Evolutionary conservation across 2,329 filamentous ascomycete species (phyloP), one percentile per base, ranked within the genome.

Genomic region (Huntiella savannae): DNA sequence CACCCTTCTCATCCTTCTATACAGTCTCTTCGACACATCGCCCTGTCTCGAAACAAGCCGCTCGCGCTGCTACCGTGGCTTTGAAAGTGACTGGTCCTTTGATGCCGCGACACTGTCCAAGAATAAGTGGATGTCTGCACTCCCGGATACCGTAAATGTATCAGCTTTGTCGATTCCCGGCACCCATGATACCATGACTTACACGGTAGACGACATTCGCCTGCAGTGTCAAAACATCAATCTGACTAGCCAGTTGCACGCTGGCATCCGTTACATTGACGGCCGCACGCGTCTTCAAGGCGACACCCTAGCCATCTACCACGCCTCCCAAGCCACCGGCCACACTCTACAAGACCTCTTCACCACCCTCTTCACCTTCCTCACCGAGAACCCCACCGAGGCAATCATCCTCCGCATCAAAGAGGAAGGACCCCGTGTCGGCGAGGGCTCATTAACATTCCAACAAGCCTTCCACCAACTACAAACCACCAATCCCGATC

Each of bases 171-270:
- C 66, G 40, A 63, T 71, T 49, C 69, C 68, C 0, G 69, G 69
- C 28, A 70, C 68, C 1, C 68, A 71, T 57, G 68, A 71, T 54
- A 70, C 68, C 17, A 64, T 71, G 63, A 70, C 69, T 13, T 67
- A 64, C 51, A 54, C 57, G 39, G 57, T 67, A 47, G 52, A 55
- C 38, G 57, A 60, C 48, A 41, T 52, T 19, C 47, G 50, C 6
- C 60, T 64, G 43, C 62, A 67, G 54, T 70, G 67, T 54, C 69
- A 72, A 56, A 69, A 68, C 53, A 59, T 59, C 52, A 61, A 62
- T 51, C 59, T 72, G 16, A 52, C 49, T 11, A 58, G 57, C 12
- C 69, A 71, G 56, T 62, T 71, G 37, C 46, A 54, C 33, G 62
- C 64, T 2, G 69, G 69, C 6, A 53, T 71, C 56, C 62, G 67